A percentile compares a stretch with the other conserved stretches of the same genome.
Conservation (phyloP, 2,329 filamentous ascomycete genomes). For the Exophiala calicioides region DNA sequence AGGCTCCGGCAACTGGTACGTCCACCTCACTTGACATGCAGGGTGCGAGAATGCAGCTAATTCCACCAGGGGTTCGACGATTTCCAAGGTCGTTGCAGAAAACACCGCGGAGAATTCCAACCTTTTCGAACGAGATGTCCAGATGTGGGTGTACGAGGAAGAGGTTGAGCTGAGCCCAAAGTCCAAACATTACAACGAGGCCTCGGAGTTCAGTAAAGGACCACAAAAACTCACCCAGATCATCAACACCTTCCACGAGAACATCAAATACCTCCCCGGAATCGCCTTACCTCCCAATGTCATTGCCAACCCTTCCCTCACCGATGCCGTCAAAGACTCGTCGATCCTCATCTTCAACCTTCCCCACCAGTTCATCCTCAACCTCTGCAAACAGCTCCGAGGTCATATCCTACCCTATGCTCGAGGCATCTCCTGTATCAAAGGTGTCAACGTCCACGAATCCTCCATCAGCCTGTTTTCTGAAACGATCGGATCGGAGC, state of each 20-base stretch:
- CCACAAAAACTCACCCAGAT: constrained; percentile 85
- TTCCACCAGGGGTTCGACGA: constrained; percentile 78
- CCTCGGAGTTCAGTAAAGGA: constrained; percentile 58
- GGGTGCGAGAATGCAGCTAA: not conserved
- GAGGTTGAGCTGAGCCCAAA: constrained; percentile 71
- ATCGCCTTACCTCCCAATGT: constrained; percentile 80
- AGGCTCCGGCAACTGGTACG: constrained; percentile 93
- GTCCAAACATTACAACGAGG: constrained; percentile 70
- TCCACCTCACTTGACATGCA: not conserved
- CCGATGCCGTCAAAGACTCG: constrained; percentile 77
- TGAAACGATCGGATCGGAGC: constrained; percentile 85
- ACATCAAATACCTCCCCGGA: constrained; percentile 95
- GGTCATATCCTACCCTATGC: constrained; percentile 91
- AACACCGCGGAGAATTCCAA: constrained; percentile 77
- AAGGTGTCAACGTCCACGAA: constrained; percentile 90
- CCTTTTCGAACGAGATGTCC: constrained; percentile 83
- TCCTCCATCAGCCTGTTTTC: constrained; percentile 87
- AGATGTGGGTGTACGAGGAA: constrained; percentile 99
- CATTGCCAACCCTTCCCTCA: constrained; percentile 77
- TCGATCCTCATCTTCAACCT: constrained; percentile 95
- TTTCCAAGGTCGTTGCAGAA: constrained; percentile 94
- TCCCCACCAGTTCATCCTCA: constrained; percentile 91
- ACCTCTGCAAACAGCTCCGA: constrained; percentile 78
- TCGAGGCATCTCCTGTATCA: constrained; percentile 94
- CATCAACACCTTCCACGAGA: constrained; percentile 93